Evolutionary conservation across 2,329 filamentous ascomycete genomes (phyloP), one percentile per base, ranked within the genome.

Genomic region (Arachnomyces sp.): DNA sequence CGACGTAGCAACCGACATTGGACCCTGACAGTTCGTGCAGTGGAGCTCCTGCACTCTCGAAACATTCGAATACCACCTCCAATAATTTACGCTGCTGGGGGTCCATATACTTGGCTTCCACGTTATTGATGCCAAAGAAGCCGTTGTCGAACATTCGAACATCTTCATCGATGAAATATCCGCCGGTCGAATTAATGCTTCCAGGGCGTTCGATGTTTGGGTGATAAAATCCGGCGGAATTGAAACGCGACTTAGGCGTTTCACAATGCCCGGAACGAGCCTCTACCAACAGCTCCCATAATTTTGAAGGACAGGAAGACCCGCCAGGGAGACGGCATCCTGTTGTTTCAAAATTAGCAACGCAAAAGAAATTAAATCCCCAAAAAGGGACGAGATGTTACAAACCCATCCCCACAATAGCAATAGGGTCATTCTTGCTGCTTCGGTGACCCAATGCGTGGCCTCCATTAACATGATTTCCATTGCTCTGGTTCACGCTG

Each of bases 41-140:
- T 3, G 43, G 39, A 35, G 39, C 39, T 16, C 46, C 46, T 18
- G 44, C 51, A 21, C 44, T 46, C 38, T 49, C 44, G 5, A 55
- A 31, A 8, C 33, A 36, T 30, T 53, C 47, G 32, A 46, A 53
- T 4, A 39, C 34, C 11, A 40, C 32, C 31, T 56, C 53, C 6
- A 56, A 48, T 6, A 50, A 30, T 5, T 46, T 32, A 6, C 51
- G 41, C 18, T 52, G 48, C 31, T 45, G 34, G 7, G 53, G 53
- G 40, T 56, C 52, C 30, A 54, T 48, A 7, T 31, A 31, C 13
- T 40, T 34, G 2, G 40, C 51, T 30, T 56, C 52, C 2, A 31
- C 31, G 5, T 34, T 15, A 2, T 39, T 36, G 4, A 55, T 45
- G 3, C 33, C 41, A 31, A 56, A 56, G 34, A 56, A 53, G 3